These are phyloP conservation scores for Ceratobasidium sp. DNA, from an alignment of 1,284 basidiomycete species.

Conservation along the genomic window DNA sequence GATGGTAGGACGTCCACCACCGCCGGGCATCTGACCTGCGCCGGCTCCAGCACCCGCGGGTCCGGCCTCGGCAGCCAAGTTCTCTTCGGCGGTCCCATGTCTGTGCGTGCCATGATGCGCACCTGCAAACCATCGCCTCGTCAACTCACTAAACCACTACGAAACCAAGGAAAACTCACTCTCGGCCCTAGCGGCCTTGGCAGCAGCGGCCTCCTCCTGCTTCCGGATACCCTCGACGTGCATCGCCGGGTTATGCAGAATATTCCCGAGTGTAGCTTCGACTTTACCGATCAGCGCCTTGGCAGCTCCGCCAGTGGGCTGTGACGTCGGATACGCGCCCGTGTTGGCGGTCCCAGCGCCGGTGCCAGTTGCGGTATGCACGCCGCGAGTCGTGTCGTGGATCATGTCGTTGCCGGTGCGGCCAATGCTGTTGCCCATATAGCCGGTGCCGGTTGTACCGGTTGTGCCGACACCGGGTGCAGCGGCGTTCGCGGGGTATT, in stretches of 20 bases:
- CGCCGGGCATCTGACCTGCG: conserved; percentile 11
- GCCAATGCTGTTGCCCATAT: neutral
- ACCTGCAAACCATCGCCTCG: neutral
- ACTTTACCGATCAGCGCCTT: conserved; percentile 33
- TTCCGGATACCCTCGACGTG: conserved; percentile 34
- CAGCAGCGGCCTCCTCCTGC: conserved; percentile 32
- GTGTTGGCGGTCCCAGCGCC: neutral
- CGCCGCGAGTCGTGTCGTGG: conserved; percentile 12
- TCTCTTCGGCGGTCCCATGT: conserved; percentile 12
- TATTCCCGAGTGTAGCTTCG: conserved; percentile 29
- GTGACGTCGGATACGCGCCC: conserved; percentile 15
- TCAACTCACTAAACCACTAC: neutral
- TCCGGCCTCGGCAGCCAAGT: conserved; percentile 25
- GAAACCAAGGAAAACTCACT: neutral
- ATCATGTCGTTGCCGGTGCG: conserved; percentile 13
- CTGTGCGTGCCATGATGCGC: conserved; percentile 11
- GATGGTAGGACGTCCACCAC: conserved; percentile 1
- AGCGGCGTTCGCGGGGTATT: neutral
- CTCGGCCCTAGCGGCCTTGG: conserved; percentile 12
- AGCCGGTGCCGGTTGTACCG: conserved; percentile 1
- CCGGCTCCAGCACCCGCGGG: conserved; percentile 21
- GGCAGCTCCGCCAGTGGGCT: conserved; percentile 21
- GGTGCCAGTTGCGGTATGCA: neutral
- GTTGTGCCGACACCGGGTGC: neutral
- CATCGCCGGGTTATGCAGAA: conserved; percentile 32